Evolutionary conservation across 352 stramenopile genomes (phyloP).

Genomic region (Elongisporangium senticosum): DNA sequence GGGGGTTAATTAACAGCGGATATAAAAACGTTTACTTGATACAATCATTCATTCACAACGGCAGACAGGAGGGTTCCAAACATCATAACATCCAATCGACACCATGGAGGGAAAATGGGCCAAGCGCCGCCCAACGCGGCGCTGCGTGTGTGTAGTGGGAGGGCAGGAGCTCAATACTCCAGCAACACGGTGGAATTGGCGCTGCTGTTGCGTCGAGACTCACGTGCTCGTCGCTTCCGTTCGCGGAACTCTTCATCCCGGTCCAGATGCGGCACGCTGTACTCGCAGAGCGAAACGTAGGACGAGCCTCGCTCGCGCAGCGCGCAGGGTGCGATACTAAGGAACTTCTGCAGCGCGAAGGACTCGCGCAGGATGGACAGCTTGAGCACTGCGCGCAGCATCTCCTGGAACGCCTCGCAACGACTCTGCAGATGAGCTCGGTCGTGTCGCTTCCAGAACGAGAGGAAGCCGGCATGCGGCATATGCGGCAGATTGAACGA

Average conservation of each 20-base stretch:
- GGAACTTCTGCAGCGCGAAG: not conserved
- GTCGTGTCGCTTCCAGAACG: conserved; percentile 79
- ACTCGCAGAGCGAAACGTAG: conserved; percentile 58
- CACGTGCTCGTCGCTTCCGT: conserved; percentile 60
- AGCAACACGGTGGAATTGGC: conserved; percentile 37
- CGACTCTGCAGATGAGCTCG: conserved; percentile 72
- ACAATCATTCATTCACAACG: not conserved
- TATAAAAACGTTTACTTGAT: not conserved
- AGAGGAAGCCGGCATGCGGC: conserved; percentile 73
- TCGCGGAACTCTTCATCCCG: conserved; percentile 64
- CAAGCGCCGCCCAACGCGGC: not conserved
- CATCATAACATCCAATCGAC: not conserved
- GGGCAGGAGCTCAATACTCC: conserved; percentile 31
- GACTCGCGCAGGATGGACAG: not conserved
- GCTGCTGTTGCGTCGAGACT: conserved; percentile 75
- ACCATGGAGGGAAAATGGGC: not conserved
- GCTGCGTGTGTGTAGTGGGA: not conserved
- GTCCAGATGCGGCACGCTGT: conserved; percentile 67
- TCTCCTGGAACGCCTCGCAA: conserved; percentile 79
- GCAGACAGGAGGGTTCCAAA: not conserved
- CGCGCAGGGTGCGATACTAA: conserved; percentile 16
- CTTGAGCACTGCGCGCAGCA: conserved; percentile 25
- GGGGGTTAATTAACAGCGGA: no score
- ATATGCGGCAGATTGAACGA: conserved; percentile 58
- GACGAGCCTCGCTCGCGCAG: conserved; percentile 47